Conservation (phyloP, 805 yeast species). For the Geotrichum ghanense region DNA sequence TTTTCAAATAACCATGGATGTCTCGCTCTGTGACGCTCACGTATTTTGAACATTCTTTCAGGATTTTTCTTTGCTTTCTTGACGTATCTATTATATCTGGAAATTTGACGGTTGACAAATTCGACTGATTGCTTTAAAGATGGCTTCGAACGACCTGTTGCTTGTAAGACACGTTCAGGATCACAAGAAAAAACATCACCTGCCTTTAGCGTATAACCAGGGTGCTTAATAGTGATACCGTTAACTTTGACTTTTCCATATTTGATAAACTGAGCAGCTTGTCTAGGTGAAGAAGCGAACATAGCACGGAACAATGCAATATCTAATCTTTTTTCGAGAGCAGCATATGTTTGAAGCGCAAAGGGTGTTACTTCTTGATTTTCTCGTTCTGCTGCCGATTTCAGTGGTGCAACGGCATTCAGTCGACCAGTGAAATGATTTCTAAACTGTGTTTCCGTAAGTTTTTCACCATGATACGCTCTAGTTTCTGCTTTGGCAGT, state of each 20-base stretch:
- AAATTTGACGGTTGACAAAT: constrained; percentile 60
- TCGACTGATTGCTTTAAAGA: constrained; percentile 53
- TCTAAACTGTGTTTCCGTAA: constrained; percentile 78
- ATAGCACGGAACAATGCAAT: constrained; percentile 81
- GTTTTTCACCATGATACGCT: constrained; percentile 89
- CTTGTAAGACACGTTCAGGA: constrained; percentile 76
- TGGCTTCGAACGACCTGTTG: constrained; percentile 81
- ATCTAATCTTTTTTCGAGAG: constrained; percentile 79
- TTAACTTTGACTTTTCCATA: constrained; percentile 79
- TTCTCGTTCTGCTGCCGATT: constrained; percentile 47
- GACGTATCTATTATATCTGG: constrained; percentile 67
- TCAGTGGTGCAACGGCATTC: constrained; percentile 81
- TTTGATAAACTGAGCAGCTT: constrained; percentile 79
- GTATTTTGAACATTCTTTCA: constrained; percentile 37
- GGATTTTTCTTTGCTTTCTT: constrained; percentile 47
- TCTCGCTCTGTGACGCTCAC: constrained; percentile 16
- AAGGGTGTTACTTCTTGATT: constrained; percentile 48
- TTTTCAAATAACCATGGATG: constrained; percentile 6
- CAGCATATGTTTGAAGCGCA: constrained; percentile 79
- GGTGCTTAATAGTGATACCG: constrained; percentile 66
- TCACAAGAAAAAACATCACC: constrained; percentile 83
- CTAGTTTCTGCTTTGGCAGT: constrained; percentile 82
- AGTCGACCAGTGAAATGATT: constrained; percentile 53
- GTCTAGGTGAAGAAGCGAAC: constrained; percentile 90
- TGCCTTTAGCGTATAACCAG: constrained; percentile 62